Base-by-base conservation (phyloP, 78 protist species). In the slime mould (Dictyostelium discoideum) region DNA sequence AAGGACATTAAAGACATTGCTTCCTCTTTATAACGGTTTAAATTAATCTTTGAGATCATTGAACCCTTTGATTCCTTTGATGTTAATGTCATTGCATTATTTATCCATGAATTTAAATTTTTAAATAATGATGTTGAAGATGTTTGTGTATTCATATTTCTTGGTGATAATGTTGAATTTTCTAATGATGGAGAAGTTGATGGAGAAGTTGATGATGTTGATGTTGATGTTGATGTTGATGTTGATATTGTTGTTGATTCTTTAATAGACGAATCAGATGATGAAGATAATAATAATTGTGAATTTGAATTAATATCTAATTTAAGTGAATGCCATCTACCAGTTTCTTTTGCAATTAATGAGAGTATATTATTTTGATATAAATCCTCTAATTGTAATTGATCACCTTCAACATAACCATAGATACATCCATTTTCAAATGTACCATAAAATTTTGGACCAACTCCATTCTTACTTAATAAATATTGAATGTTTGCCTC, bases 401-500 rank as follows among this genome's bases (percentile, higher is more conserved):
- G 88, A 73, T 90, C 95, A 37, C 95, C 95, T 73, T 90, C 95
- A 2, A 86, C 73, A 80, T 80, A 94, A 22, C 93, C 93, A 86
- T 94, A 94, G 24, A 94, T 78, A 69, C 90, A 94, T 13, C 97
- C 97, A 82, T 94, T 94, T 29, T 86, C 76, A 80, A 94, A 94
- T 9, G 92, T 86, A 29, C 97, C 97, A 86, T 94, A 94, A 63
- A 94, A 86, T 81, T 86, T 86, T 57, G 97, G 97, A 9, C 95
- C 98, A 44, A 96, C 92, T 5, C 96, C 96, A 79, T 93, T 93
- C 2, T 83, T 74, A 50, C 95, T 90, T 46, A 90, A 82, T 22
- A 90, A 16, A 72, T 48, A 72, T 79, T 90, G 95, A 32, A 90
- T 90, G 54, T 90, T 29, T 67, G 95, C 74, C 26, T 90, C 95